phyloP scores from a whole-genome alignment of 352 stramenopile species.

The Plasmopara halstedii region DNA sequence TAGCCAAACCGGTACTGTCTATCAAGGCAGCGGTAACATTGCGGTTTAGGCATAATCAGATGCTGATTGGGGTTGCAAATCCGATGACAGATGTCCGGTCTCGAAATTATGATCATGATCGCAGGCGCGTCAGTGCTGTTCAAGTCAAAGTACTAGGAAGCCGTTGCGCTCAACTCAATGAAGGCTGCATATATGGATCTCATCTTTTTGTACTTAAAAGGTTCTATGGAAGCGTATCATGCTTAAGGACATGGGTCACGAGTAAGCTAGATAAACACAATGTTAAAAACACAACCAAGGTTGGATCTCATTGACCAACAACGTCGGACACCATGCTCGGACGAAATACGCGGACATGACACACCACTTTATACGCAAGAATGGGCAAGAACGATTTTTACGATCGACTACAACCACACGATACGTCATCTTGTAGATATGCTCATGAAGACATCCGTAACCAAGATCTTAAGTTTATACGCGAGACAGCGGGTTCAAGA shows the following conservation, averaged over 20 bases:
- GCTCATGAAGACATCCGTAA: background rate
- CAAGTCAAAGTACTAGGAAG: background rate
- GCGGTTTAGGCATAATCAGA: background rate
- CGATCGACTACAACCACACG: background rate
- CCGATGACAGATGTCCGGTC: background rate
- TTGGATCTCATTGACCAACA: background rate
- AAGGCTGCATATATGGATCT: slow-evolving; percentile 1
- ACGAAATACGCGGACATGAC: background rate
- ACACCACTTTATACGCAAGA: background rate
- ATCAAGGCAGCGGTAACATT: background rate
- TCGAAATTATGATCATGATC: background rate
- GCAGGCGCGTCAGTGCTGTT: background rate
- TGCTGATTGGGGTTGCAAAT: background rate
- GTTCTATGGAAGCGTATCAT: background rate
- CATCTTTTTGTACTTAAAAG: background rate
- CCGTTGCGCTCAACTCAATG: background rate
- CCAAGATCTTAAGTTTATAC: background rate
- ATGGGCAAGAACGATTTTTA: background rate
- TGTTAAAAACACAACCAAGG: background rate
- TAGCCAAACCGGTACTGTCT: background rate
- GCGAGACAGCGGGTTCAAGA: background rate
- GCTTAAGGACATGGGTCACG: background rate
- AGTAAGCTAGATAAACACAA: background rate
- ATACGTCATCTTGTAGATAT: background rate
- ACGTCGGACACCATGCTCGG: background rate